Percentiles rank a stretch among this genome's conserved stretches.
phyloP scores from a whole-genome alignment of 2,329 filamentous ascomycete species.

The Alternaria sp. region DNA sequence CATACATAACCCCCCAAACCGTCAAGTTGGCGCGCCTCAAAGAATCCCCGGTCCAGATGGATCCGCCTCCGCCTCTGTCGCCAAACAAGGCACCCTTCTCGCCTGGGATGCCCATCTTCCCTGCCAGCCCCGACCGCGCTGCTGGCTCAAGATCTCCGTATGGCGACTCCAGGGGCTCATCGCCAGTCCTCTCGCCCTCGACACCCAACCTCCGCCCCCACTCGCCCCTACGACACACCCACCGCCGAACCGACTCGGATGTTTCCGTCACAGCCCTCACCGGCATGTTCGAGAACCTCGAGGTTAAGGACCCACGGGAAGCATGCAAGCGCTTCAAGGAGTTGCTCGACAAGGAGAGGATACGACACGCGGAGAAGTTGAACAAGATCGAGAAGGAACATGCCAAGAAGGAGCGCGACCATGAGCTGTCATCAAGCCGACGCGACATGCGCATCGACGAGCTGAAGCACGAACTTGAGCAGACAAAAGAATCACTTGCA shows the following conservation, averaged over 20 bases:
- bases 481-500: conserved; percentile 28
- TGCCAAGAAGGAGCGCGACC: conserved; percentile 58
- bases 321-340: conserved; percentile 52
- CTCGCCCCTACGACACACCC: conserved; percentile 22
- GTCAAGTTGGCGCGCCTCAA: conserved; percentile 48
- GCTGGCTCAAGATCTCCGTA: conserved; percentile 54
- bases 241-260: conserved; percentile 45
- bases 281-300: conserved; percentile 74
- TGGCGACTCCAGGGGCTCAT: conserved; percentile 17
- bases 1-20: conserved; percentile 24
- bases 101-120: conserved; percentile 64
- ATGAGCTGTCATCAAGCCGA: conserved; percentile 23
- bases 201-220: conserved; percentile 50
- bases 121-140: conserved; percentile 68
- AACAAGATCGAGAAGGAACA: conserved; percentile 65
- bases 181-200: conserved; percentile 34
- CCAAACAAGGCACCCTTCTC: conserved; percentile 61
- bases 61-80: conserved; percentile 46
- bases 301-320: conserved; percentile 58
- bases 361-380: conserved; percentile 44
- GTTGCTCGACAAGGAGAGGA: conserved; percentile 52
- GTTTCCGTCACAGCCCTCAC: conserved; percentile 58
- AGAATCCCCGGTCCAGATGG: conserved; percentile 42
- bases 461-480: conserved; percentile 33
- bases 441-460: conserved; percentile 26